A percentile compares a stretch with the other conserved stretches of the same genome.
These are phyloP conservation scores for Phallus indusiatus DNA, from an alignment of 768 basidiomycete species.

Conservation along the genomic window DNA sequence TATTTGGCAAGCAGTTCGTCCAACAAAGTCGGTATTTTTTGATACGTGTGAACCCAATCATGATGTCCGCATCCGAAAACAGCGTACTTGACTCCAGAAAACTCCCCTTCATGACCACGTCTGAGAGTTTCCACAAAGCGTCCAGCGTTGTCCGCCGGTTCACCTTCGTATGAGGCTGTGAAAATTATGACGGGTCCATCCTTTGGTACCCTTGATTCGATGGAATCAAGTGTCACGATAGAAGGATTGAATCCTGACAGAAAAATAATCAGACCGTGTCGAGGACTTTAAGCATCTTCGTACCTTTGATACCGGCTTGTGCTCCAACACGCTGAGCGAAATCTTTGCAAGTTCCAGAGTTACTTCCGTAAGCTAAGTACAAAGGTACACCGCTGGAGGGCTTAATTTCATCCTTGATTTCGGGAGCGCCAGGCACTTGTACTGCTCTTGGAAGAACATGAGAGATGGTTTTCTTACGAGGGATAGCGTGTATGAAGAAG, in stretches of 20 bases:
- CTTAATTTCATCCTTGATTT: background rate
- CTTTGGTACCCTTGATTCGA: conserved; percentile 26
- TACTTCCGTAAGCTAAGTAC: conserved; percentile 36
- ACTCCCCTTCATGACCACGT: conserved; percentile 15
- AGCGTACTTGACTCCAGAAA: conserved; percentile 28
- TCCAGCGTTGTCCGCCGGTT: conserved; percentile 40
- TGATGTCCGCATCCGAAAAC: conserved; percentile 43
- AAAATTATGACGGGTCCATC: conserved; percentile 37
- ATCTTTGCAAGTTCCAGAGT: conserved; percentile 39
- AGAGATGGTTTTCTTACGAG: conserved; percentile 18
- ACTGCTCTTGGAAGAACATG: conserved; percentile 12
- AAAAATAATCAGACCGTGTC: background rate
- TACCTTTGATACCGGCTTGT: conserved; percentile 30
- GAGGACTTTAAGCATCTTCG: background rate
- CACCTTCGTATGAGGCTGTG: conserved; percentile 42
- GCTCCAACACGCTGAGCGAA: conserved; percentile 37
- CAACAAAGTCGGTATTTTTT: conserved; percentile 33
- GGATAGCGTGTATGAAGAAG: conserved; percentile 31
- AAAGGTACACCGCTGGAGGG: conserved; percentile 17
- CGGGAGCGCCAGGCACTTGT: conserved; percentile 10
- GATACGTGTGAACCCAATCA: conserved; percentile 40
- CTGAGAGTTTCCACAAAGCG: conserved; percentile 35
- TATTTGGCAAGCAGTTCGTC: conserved; percentile 26
- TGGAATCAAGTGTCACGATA: conserved; percentile 32
- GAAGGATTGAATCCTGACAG: conserved; percentile 29